phyloP scores from a whole-genome alignment of 257 asterid species.

The Nicotiana otophora region DNA sequence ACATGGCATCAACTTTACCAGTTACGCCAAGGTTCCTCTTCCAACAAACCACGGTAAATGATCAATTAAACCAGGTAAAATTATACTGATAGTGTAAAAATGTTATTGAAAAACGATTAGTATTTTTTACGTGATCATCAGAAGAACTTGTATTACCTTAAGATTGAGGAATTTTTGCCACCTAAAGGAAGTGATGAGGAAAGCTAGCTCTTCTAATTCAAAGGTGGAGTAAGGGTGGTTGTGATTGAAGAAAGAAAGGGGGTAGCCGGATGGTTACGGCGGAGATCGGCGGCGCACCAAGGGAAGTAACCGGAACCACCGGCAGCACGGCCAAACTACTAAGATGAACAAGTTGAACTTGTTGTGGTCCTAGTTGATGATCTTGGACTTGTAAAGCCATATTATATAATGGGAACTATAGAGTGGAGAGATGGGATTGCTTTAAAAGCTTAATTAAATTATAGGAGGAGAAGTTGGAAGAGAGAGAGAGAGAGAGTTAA shows the following conservation, averaged over 20 bases:
- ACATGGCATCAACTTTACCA: no score
- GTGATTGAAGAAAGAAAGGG: no score
- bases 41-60: neutral
- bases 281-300: neutral
- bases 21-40: no score
- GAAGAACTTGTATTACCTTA: neutral
- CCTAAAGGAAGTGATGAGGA: neutral
- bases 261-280: neutral
- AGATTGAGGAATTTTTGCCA: neutral
- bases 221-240: no score
- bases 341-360: constrained; percentile 18
- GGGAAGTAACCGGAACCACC: neutral
- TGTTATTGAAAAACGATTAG: no score
- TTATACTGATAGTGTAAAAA: neutral
- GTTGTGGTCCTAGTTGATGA: constrained; percentile 26
- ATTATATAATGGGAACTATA: constrained; percentile 31
- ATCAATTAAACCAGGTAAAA: neutral
- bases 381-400: constrained; percentile 25
- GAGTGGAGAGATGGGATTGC: constrained; percentile 35
- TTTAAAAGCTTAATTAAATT: constrained; percentile 56
- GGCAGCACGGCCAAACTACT: neutral
- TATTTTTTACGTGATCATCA: neutral
- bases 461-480: constrained; percentile 29
- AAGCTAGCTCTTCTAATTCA: neutral
- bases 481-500: constrained; percentile 20